phyloP scores from a whole-genome alignment of 176 grass and related monocot genomes.

The Pontederia paniculata region DNA sequence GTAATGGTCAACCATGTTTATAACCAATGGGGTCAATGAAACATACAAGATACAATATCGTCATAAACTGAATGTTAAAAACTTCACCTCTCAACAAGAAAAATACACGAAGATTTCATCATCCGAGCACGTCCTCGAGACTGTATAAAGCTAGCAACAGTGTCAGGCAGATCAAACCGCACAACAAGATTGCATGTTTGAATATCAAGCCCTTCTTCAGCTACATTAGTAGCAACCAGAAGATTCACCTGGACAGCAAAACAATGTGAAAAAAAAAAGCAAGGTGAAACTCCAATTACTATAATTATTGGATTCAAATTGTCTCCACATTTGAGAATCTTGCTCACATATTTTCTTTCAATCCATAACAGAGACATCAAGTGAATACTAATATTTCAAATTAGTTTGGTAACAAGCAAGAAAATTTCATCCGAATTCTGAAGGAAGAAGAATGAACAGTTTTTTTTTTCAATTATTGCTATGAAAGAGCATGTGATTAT shows the following conservation, averaged over 20 bases:
- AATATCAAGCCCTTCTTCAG: slow-evolving; percentile 97
- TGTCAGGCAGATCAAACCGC: slow-evolving; percentile 95
- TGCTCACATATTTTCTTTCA: too few species aligned
- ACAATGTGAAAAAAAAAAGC: slow-evolving; percentile 9
- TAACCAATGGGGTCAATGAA: slow-evolving; percentile 2
- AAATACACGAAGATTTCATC: slow-evolving; percentile 67
- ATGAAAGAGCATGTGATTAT: too few species aligned
- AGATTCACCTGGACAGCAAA: slow-evolving; percentile 65
- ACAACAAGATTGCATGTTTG: slow-evolving; percentile 90
- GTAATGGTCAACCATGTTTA: background rate
- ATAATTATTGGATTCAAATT: background rate
- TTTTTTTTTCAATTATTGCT: too few species aligned
- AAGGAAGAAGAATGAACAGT: too few species aligned
- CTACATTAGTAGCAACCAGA: slow-evolving; percentile 89
- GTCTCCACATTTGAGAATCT: background rate
- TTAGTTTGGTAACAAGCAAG: too few species aligned
- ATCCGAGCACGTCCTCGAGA: slow-evolving; percentile 86
- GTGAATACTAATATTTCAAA: too few species aligned
- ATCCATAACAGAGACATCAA: too few species aligned
- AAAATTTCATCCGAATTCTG: too few species aligned
- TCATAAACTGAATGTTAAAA: background rate
- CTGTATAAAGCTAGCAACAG: slow-evolving; percentile 84
- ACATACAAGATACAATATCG: background rate
- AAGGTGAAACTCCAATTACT: background rate
- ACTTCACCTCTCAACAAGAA: slow-evolving; percentile 77